Base-by-base conservation (phyloP, 257 asterid genomes). In the Mentha longifolia region DNA sequence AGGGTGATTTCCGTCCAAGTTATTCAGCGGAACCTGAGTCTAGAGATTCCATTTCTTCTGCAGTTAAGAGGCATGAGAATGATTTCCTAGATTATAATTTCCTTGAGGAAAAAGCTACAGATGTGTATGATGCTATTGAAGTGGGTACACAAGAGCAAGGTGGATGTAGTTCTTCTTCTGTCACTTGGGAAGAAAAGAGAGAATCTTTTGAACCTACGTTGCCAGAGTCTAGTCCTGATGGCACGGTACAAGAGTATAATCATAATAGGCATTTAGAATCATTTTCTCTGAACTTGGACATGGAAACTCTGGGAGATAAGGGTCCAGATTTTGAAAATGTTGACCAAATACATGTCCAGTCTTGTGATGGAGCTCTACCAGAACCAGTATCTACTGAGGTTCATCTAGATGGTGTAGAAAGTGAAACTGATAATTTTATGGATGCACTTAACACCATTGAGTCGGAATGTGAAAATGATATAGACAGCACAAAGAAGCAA, bases 361-460 rank as follows among this genome's bases (percentile, higher is more conserved):
- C 70, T 55, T 50, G 72, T 71, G 46, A 72, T 68, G 76, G 79
- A 77, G 80, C 67, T 51, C 52, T 64, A 60, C 70, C 70, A 57
- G 54, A 68, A 9, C 76, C 54, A n/a, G 77, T 68, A 13, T 35
- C 79, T 68, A 75, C 41, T 58, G 79, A 82, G 70, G 74, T 43
- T 66, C 85, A 55, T 79, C 79, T 60, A 50, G 90, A 74, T 73
- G 89, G 86, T 47, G 62, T 83, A 15, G 90, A 85, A 71, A 87
- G 96, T 73, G 98, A 93, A 86, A 77, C 89, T 6, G 97, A 91
- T 72, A 55, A 82, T 74, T 92, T 76, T 71, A 84, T 88, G 81
- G 99, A 95, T 83, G 99, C 99, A 41, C 98, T 95, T 77, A 92
- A 95, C 82, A 81, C 87, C 58, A 90, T 89, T 67, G 98, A 85